These are phyloP conservation scores for Panaeolus cyanescens DNA, from an alignment of 768 basidiomycete genomes.

Conservation along the genomic window DNA sequence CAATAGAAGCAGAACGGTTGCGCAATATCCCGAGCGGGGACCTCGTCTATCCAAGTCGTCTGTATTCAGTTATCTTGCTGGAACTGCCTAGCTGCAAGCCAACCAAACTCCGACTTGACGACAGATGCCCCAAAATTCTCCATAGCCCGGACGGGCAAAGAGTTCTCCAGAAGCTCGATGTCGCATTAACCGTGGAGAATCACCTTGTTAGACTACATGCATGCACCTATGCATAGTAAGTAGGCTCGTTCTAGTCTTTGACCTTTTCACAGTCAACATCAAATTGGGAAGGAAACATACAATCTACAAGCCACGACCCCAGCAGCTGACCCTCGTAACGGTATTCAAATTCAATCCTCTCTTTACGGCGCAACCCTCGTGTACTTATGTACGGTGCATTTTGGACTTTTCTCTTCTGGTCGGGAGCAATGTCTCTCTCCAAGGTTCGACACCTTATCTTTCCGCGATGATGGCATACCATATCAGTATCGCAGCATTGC, in stretches of 20 bases:
- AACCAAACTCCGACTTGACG: constrained; percentile 2
- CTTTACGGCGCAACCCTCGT: constrained; percentile 1
- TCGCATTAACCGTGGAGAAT: background rate
- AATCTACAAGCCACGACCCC: background rate
- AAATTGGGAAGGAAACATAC: background rate
- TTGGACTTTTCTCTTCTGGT: constrained; percentile 3
- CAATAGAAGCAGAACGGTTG: background rate
- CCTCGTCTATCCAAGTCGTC: background rate
- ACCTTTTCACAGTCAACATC: constrained; percentile 1
- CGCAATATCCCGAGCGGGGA: background rate
- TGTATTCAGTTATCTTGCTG: background rate
- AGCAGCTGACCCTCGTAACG: constrained; percentile 1
- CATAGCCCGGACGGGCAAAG: background rate
- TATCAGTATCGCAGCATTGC: constrained; percentile 2
- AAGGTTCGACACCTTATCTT: constrained; percentile 2
- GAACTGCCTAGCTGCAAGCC: background rate
- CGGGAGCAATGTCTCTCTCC: background rate
- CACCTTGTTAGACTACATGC: background rate
- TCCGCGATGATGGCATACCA: constrained; percentile 1
- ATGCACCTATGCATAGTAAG: background rate
- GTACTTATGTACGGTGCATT: constrained; percentile 1
- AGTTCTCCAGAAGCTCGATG: background rate
- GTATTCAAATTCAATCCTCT: background rate
- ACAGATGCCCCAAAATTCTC: background rate
- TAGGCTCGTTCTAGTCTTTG: background rate